Percentiles rank a stretch among this genome's conserved stretches.
Conservation (phyloP, 345 rosid species). For the Citrus unshiu region DNA sequence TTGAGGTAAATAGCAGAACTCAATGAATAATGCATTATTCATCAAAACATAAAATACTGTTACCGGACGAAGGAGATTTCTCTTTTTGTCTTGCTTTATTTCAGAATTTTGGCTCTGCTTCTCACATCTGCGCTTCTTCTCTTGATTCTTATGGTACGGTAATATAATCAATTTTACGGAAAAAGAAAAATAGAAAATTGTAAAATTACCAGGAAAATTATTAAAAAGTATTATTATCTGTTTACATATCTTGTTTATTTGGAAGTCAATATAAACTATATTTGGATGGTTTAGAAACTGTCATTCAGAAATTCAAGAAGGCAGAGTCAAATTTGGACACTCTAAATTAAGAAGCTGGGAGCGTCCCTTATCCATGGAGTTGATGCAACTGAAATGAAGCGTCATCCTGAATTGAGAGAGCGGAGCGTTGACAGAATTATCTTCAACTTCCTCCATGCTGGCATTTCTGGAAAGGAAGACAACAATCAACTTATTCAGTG, state of each 20-base stretch:
- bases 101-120: too few species aligned
- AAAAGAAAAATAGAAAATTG: too few species aligned
- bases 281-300: slow-evolving; percentile 26
- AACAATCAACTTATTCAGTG: slow-evolving; percentile 25
- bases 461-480: not conserved
- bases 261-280: not conserved
- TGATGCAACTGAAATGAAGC: slow-evolving; percentile 39
- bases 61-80: too few species aligned
- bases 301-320: slow-evolving; percentile 36
- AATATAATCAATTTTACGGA: too few species aligned
- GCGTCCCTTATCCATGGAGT: slow-evolving; percentile 43
- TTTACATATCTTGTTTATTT: not conserved
- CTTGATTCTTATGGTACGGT: too few species aligned
- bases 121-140: too few species aligned
- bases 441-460: slow-evolving; percentile 13
- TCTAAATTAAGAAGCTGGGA: slow-evolving; percentile 28
- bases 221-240: too few species aligned
- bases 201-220: too few species aligned
- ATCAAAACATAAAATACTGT: slow-evolving; percentile 36
- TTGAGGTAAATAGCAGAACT: too few species aligned
- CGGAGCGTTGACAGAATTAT: slow-evolving; percentile 46
- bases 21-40: slow-evolving; percentile 27
- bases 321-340: slow-evolving; percentile 38
- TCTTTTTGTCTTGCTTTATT: too few species aligned
- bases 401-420: slow-evolving; percentile 24